phyloP scores from a whole-genome alignment of 768 basidiomycete genomes.

The Nevesoporus exiguus region DNA sequence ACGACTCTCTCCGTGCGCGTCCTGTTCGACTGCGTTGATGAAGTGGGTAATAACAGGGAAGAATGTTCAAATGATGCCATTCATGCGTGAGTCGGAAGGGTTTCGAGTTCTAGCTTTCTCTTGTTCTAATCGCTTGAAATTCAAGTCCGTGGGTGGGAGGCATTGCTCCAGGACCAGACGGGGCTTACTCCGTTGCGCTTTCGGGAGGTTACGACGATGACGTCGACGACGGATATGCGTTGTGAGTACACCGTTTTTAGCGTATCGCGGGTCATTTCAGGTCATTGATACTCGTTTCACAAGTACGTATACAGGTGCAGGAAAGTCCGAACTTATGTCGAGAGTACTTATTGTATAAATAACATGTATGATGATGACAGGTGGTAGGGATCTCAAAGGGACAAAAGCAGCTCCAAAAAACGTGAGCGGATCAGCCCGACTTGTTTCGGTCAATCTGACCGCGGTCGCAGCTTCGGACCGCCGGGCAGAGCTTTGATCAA shows the following conservation, averaged over 20 bases:
- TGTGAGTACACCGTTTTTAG: conserved; percentile 47
- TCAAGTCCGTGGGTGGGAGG: conserved; percentile 80
- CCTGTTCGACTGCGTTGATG: neutral
- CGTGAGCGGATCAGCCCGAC: conserved; percentile 38
- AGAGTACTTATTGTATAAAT: neutral
- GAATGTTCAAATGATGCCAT: conserved; percentile 74
- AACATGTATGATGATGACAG: conserved; percentile 31
- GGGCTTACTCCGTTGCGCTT: conserved; percentile 82
- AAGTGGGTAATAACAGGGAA: conserved; percentile 31
- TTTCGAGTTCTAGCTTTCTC: neutral
- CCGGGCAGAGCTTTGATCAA: conserved; percentile 82
- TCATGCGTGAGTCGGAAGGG: conserved; percentile 70
- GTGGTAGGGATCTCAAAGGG: conserved; percentile 84
- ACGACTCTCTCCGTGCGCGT: conserved; percentile 18
- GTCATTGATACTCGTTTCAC: neutral
- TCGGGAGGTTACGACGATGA: conserved; percentile 90
- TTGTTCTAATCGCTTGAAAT: neutral
- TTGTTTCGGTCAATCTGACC: neutral
- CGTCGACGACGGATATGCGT: conserved; percentile 75
- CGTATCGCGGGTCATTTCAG: neutral
- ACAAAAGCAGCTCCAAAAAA: conserved; percentile 83
- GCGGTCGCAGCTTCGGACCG: conserved; percentile 69
- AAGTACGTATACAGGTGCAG: conserved; percentile 81
- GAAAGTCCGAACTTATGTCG: conserved; percentile 30
- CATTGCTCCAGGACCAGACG: conserved; percentile 56